These are phyloP conservation scores for Boletus holoroseus DNA, from an alignment of 1,284 basidiomycete genomes.

Conservation along the genomic window DNA sequence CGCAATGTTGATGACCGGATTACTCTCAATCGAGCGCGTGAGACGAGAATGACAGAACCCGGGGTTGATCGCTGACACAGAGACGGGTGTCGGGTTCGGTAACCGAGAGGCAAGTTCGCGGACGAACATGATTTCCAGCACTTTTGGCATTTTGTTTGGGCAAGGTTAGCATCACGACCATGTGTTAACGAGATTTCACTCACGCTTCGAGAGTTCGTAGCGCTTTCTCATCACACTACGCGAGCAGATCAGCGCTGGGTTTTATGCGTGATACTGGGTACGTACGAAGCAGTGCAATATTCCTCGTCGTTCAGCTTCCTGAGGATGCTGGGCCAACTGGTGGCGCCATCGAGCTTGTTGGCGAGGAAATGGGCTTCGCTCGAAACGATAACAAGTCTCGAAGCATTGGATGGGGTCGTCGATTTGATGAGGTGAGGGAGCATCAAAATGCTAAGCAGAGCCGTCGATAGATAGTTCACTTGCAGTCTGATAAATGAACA, in stretches of 20 bases:
- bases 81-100: conserved; percentile 27
- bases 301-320: conserved; percentile 28
- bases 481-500: conserved; percentile 23
- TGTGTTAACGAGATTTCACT: conserved; percentile 5
- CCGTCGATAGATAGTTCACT: conserved; percentile 33
- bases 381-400: conserved; percentile 30
- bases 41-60: conserved; percentile 33
- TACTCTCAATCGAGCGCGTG: conserved; percentile 14
- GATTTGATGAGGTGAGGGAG: conserved; percentile 32
- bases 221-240: conserved; percentile 23
- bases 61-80: conserved; percentile 36
- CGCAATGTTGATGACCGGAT: neutral
- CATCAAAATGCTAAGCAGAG: conserved; percentile 31
- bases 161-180: neutral
- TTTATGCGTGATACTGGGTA: neutral
- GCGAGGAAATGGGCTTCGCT: conserved; percentile 23
- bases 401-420: conserved; percentile 17
- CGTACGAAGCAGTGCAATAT: conserved; percentile 29
- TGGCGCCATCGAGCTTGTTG: conserved; percentile 8
- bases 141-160: conserved; percentile 13
- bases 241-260: neutral
- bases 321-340: conserved; percentile 27
- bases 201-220: conserved; percentile 36
- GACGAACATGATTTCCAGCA: conserved; percentile 32
- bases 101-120: conserved; percentile 33